Evolutionary conservation across 768 basidiomycete genomes (phyloP), one percentile per base, ranked within the genome.

Genomic region (Leucosporidium scottii): DNA sequence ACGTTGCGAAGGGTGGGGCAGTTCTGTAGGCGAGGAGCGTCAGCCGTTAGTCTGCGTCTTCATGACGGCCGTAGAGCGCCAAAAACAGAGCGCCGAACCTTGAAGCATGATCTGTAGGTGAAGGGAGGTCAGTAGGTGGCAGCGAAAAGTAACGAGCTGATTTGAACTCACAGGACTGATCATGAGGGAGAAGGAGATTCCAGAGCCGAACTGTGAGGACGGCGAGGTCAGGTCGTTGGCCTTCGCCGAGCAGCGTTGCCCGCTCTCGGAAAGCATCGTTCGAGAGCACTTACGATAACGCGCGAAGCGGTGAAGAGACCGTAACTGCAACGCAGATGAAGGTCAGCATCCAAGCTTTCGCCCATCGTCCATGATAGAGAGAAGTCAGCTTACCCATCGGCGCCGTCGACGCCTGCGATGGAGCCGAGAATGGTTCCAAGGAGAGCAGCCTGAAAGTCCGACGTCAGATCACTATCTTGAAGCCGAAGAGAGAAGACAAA

Each of bases 121-220:
- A 44, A 9, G 39, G 39, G 15, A 13, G 39, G 39, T 44, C 39
- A 44, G 39, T 15, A 44, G 7, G 2, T 13, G 39, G n/a, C n/a
- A n/a, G n/a, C n/a, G n/a, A n/a, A n/a, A n/a, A n/a, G n/a, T n/a
- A n/a, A n/a, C n/a, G n/a, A n/a, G n/a, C n/a, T n/a, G n/a, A n/a
- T n/a, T n/a, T n/a, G 15, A 44, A 15, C 39, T 44, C 15, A 59
- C 25, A 12, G 58, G 58, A 18, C 23, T 25, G n/a, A 59, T 47
- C 58, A 59, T 59, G 21, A 59, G 27, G 8, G 39, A 59, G 58
- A 59, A 59, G 21, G 50, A 51, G 50, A 23, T 51, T 17, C 50
- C 50, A 23, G 50, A 23, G 21, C 25, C 25, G 23, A 23, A 23
- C 21, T 51, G 21, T 13, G 17, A 27, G 9, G 13, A 21, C 21